Base-by-base conservation (phyloP, 78 protist genomes). In the Planoprotostelium fungivorum region DNA sequence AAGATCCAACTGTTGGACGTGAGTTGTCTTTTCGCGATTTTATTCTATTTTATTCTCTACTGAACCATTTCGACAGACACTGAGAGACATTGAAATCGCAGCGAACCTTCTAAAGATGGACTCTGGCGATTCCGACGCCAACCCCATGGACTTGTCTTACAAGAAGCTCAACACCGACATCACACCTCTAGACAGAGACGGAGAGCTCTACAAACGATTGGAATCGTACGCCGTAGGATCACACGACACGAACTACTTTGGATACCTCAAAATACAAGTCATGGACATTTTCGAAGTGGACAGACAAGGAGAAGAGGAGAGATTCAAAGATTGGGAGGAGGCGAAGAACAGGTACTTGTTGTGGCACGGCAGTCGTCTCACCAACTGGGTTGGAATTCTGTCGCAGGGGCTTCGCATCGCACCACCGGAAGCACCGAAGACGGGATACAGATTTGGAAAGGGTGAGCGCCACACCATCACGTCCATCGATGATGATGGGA, bases 351-450 rank as follows among this genome's bases (percentile, higher is more conserved):
- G 88, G 34, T n/a, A 83, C 86, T 88, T 96, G 28, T 89, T 96
- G 87, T 96, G 97, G 97, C 98, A 96, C 73, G 98, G 98, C 29
- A 86, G 92, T 36, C 91, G 98, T 38, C 63, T 93, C 10, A 91
- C 97, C 87, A 97, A 97, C 94, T 95, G 90, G 89, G 94, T 91
- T 9, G 96, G 97, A n/a, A 96, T 96, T 34, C 90, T 96, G 25
- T 38, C 96, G 37, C 91, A 94, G 31, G 98, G 98, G 83, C 93
- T 97, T 28, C n/a, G 96, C 34, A 97, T 97, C 90, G 98, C 98
- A 1, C 98, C 98, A 63, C 96, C 97, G 23, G 95, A 95, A 34
- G 98, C 98, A 29, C 96, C 96, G 37, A 63, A 38, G 85, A 93
- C 97, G 34, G 98, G 98, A 37, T 96, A 96, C 91, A 38, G 94